Conservation (phyloP, 2,329 filamentous ascomycete species). For the Hypoxylon sp. region DNA sequence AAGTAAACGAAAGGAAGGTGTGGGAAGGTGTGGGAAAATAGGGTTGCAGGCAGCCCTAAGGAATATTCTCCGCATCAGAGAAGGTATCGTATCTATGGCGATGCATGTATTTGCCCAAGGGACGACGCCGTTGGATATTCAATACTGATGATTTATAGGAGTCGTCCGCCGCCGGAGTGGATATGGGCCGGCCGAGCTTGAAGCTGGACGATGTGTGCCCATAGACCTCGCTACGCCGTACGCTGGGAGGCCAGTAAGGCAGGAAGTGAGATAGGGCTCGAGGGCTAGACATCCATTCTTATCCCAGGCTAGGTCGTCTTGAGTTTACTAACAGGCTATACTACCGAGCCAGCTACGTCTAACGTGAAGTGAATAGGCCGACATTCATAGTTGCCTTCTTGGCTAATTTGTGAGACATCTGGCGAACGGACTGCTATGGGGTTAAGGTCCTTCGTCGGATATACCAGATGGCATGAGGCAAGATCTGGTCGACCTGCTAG, state of each 20-base stretch:
- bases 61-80: not conserved
- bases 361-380: not conserved
- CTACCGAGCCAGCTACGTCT: not conserved
- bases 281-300: not conserved
- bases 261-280: not conserved
- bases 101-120: not conserved
- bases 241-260: not conserved
- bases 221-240: not conserved
- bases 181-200: not conserved
- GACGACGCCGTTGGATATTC: not conserved
- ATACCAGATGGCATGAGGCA: not conserved
- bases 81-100: not conserved
- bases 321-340: not conserved
- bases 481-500: not conserved
- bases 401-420: not conserved
- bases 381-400: not conserved
- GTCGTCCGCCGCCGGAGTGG: not conserved
- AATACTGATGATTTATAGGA: not conserved
- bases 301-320: not conserved
- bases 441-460: not conserved
- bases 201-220: not conserved
- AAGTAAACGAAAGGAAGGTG: not conserved
- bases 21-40: conserved; percentile 2
- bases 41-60: not conserved
- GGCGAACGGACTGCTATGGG: not conserved